phyloP scores from a whole-genome alignment of 2,329 filamentous ascomycete species.

The Aureobasidium lini region DNA sequence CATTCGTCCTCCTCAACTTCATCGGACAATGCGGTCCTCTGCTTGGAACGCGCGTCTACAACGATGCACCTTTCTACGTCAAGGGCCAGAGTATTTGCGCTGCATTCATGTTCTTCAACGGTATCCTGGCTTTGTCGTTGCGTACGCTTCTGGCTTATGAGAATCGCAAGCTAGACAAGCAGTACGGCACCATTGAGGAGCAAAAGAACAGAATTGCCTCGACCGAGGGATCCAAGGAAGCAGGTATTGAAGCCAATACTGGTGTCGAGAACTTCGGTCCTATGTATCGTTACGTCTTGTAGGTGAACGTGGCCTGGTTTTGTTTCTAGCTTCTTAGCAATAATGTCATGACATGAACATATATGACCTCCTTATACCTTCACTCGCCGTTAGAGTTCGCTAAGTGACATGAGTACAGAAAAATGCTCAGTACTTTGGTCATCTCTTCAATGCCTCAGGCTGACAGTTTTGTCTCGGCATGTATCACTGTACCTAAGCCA shows the following conservation, averaged over 20 bases:
- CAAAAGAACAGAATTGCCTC: constrained; percentile 15
- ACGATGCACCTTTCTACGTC: constrained; percentile 42
- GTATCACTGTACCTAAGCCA: not conserved
- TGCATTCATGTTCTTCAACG: constrained; percentile 53
- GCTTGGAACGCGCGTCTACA: constrained; percentile 47
- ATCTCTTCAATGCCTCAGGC: not conserved
- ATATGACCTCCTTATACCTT: no score
- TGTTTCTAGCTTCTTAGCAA: not conserved
- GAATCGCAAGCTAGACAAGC: constrained; percentile 51
- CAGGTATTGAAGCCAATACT: constrained; percentile 1
- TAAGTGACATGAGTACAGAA: no score
- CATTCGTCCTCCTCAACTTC: constrained; percentile 45
- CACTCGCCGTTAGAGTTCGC: no score
- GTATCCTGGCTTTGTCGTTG: constrained; percentile 44
- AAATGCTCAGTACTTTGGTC: no score
- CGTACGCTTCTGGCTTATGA: constrained; percentile 49
- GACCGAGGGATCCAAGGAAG: constrained; percentile 13
- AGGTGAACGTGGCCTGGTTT: not conserved
- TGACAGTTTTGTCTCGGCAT: not conserved
- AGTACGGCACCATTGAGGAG: constrained; percentile 30
- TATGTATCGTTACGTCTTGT: constrained; percentile 21
- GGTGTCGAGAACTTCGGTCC: constrained; percentile 26
- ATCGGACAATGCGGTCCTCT: constrained; percentile 73
- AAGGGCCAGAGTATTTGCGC: constrained; percentile 54
- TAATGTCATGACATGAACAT: no score